A percentile compares a stretch with the other conserved stretches of the same genome.
These are phyloP conservation scores for Huntiella bhutanensis DNA, from an alignment of 2,329 filamentous ascomycete genomes.

Conservation along the genomic window DNA sequence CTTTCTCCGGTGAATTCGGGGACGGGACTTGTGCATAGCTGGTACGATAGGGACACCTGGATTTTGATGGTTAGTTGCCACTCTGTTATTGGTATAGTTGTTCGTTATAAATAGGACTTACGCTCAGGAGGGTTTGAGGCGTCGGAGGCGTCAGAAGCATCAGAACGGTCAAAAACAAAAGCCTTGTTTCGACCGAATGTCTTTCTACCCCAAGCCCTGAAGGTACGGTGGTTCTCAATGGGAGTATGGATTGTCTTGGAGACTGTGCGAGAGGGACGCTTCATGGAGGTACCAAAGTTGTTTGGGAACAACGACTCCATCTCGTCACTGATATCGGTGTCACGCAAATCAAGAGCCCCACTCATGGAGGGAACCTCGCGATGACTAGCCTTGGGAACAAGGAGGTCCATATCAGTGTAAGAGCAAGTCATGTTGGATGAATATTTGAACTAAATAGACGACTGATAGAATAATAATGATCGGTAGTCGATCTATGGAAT, in stretches of 20 bases:
- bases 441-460: conserved; percentile 1
- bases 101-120: not conserved
- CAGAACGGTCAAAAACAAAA: conserved; percentile 4
- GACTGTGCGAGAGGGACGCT: not conserved
- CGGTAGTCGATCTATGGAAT: conserved; percentile 2
- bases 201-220: conserved; percentile 9
- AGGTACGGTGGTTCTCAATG: conserved; percentile 9
- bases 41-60: not conserved
- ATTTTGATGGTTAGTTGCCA: too few relatives aligned
- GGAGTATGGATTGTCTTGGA: conserved; percentile 3
- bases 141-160: conserved; percentile 3
- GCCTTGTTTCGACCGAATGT: conserved; percentile 8
- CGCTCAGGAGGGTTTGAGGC: not conserved
- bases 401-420: conserved; percentile 4
- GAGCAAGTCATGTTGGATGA: not conserved
- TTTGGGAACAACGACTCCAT: conserved; percentile 10
- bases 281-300: conserved; percentile 8
- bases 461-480: conserved; percentile 6
- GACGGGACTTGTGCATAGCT: not conserved
- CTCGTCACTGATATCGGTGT: conserved; percentile 11
- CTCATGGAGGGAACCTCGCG: conserved; percentile 6
- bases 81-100: too few relatives aligned
- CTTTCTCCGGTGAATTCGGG: conserved; percentile 8
- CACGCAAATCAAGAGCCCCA: conserved; percentile 9
- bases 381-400: conserved; percentile 6